Evolutionary conservation across 805 yeast genomes (phyloP), one percentile per base, ranked within the genome.

Genomic region (Ogataea pini): DNA sequence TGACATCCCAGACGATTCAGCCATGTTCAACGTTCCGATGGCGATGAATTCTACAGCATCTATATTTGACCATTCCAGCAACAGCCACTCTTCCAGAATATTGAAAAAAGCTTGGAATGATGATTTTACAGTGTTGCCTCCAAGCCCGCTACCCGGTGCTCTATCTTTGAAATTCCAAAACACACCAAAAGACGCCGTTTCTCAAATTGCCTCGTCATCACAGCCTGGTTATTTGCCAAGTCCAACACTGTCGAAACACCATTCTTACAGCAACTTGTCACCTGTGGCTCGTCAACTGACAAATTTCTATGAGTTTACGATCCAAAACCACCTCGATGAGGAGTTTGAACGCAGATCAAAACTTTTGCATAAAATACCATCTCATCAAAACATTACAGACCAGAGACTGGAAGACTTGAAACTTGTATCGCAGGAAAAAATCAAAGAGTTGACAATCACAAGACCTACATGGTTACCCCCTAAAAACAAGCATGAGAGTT

Each of bases 401-500:
- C 60, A 64, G 17, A 76, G 76, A 3, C 61, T 83, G 51, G 90
- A 85, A 46, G 89, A 85, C 61, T 65, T 80, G 51, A 66, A 71
- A 42, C 65, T 86, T 29, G 76, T 85, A 1, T 83, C 89, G 1
- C 76, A 72, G 1, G 86, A 83, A 57, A 85, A 85, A 56, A 61
- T 82, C 31, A 73, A 72, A 19, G 64, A 68, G 9, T 64, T 84
- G 31, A 76, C 84, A 44, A 80, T 79, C 37, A 77, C 89, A 1
- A 72, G 91, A 55, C 91, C 91, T 3, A 76, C 81, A 42, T 82
- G 88, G 78, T 63, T 83, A 38, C 91, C 91, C 5, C 89, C 89
- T 5, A 85, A 85, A 61, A 69, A 72, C 33, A 59, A 67, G 3
- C 62, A 59, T 10, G 91, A 85, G 58, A 74, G 74, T 36, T 61